Percentiles rank a stretch among this genome's conserved stretches.
phyloP scores from a whole-genome alignment of 1,139 yeast genomes.

The Debaryomycetaceae sp. region DNA sequence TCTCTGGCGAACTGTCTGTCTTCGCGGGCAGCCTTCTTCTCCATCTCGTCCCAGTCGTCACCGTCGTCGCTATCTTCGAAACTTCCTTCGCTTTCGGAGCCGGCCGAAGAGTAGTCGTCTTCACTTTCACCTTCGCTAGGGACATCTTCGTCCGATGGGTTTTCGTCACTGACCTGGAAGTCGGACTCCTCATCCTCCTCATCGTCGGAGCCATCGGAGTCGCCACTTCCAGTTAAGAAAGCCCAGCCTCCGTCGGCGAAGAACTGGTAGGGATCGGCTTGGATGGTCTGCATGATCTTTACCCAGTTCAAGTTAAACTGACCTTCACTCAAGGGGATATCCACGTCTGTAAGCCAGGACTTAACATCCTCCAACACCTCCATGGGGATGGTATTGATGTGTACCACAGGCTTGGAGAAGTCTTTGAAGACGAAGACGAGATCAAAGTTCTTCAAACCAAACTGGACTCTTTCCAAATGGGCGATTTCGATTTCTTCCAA shows the following conservation, averaged over 20 bases:
- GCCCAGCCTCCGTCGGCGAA: constrained; percentile 96
- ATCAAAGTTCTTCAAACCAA: constrained; percentile 95
- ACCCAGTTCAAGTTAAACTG: constrained; percentile 96
- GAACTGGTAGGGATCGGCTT: constrained; percentile 91
- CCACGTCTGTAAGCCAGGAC: constrained; percentile 95
- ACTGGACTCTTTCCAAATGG: constrained; percentile 94
- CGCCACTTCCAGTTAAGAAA: constrained; percentile 74
- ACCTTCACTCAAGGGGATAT: constrained; percentile 91
- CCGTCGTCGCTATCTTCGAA: constrained; percentile 52
- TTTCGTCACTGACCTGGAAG: constrained; percentile 59
- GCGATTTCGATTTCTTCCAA: constrained; percentile 92
- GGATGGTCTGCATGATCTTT: constrained; percentile 90
- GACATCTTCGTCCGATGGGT: constrained; percentile 74
- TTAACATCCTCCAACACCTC: constrained; percentile 88
- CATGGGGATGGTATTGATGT: constrained; percentile 92
- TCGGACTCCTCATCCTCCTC: constrained; percentile 61
- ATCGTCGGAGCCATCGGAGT: constrained; percentile 54
- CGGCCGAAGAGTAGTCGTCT: constrained; percentile 35
- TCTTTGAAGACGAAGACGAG: constrained; percentile 93
- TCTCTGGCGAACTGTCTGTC: constrained; percentile 34
- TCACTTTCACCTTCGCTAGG: constrained; percentile 56
- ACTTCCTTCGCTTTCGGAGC: constrained; percentile 36
- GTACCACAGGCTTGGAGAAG: constrained; percentile 81
- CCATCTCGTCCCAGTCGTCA: constrained; percentile 76
- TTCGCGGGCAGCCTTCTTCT: constrained; percentile 60